Conservation (phyloP, 1,139 yeast genomes). For the Blastobotrys serpentis region DNA sequence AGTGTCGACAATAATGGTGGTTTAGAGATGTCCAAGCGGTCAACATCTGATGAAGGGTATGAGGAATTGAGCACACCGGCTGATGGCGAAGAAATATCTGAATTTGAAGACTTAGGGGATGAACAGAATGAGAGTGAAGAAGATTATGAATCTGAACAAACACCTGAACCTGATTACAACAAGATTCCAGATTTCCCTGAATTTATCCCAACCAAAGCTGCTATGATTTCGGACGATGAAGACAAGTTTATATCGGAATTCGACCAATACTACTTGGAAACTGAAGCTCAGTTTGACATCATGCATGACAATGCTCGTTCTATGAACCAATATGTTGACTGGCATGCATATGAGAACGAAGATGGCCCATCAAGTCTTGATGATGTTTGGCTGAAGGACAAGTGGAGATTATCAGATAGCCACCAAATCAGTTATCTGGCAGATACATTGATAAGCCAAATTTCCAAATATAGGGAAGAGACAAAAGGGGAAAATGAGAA, state of each 20-base stretch:
- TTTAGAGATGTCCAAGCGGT: constrained; percentile 1
- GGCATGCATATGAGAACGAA: constrained; percentile 16
- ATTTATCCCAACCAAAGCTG: constrained; percentile 4
- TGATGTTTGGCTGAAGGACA: constrained; percentile 22
- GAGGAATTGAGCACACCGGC: constrained; percentile 8
- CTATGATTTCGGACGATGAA: constrained; percentile 4
- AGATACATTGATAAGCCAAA: constrained; percentile 20
- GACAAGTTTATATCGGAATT: constrained; percentile 13
- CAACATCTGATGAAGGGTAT: constrained; percentile 8
- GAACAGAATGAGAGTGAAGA: constrained; percentile 13
- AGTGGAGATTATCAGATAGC: constrained; percentile 28
- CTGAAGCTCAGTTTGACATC: constrained; percentile 24
- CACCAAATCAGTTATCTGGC: constrained; percentile 20
- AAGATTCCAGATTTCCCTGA: constrained; percentile 10
- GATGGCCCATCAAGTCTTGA: constrained; percentile 16
- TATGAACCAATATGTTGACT: constrained; percentile 12
- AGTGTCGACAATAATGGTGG: not conserved
- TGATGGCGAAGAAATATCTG: not conserved
- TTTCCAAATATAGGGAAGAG: constrained; percentile 13
- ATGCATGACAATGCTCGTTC: constrained; percentile 16
- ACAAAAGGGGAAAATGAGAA: constrained; percentile 16
- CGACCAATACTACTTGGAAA: constrained; percentile 23
- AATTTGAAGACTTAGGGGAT: constrained; percentile 11
- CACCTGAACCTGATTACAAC: constrained; percentile 6
- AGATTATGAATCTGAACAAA: constrained; percentile 11